Percentiles rank a stretch among this genome's conserved stretches.
These are phyloP conservation scores for Plasmodium vinckei DNA, from an alignment of 169 alveolate species.

Conservation along the genomic window DNA sequence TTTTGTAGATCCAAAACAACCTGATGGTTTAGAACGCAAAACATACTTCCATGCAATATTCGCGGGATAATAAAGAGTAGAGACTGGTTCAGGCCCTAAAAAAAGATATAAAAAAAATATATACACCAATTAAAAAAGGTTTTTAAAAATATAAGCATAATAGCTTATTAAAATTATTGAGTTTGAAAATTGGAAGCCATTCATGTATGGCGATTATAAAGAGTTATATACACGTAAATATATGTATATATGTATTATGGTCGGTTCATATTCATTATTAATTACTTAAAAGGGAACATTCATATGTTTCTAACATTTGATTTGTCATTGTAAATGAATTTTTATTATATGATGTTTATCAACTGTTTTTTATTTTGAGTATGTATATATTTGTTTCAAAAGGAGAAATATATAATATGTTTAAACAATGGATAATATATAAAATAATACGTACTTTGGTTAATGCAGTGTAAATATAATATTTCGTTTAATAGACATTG, in stretches of 20 bases:
- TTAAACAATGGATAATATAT: no score
- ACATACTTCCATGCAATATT: conserved; percentile 63
- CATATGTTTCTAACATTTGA: conserved; percentile 24
- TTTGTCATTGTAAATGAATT: conserved; percentile 10
- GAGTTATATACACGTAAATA: background rate
- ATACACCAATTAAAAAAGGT: background rate
- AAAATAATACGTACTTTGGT: no score
- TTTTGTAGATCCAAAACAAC: conserved; percentile 48
- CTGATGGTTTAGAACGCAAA: conserved; percentile 23
- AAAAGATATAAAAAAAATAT: background rate
- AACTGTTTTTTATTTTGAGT: background rate
- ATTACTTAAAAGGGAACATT: conserved; percentile 52
- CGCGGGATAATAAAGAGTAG: conserved; percentile 35
- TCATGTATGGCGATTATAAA: background rate
- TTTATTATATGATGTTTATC: background rate
- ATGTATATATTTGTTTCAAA: conserved; percentile 1
- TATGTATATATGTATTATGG: background rate
- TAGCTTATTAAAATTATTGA: background rate
- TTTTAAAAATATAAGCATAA: background rate
- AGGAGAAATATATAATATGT: no score
- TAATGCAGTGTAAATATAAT: no score
- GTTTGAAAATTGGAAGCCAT: background rate
- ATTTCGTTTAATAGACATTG: no score
- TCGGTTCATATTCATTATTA: background rate
- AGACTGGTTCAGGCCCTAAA: conserved; percentile 26